A percentile compares a stretch with the other conserved stretches of the same genome.
Conservation (phyloP, 495 filamentous ascomycete species). For the Hyaloscypha bicolor region DNA sequence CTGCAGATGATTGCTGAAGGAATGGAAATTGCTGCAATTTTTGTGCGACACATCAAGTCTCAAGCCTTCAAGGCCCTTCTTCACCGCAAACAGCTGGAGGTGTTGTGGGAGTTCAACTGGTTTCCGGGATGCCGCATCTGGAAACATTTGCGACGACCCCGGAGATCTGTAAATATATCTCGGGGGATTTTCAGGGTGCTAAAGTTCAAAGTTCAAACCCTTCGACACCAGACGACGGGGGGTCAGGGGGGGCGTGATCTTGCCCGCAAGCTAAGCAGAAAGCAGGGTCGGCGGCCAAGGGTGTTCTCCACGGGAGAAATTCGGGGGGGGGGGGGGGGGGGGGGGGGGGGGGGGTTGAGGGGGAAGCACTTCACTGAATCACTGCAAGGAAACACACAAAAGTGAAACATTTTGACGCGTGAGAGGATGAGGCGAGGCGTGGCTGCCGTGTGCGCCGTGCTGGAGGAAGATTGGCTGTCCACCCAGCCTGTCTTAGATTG, state of each 20-base stretch:
- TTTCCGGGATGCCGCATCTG: not conserved
- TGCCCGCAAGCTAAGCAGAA: not conserved
- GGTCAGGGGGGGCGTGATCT: not conserved
- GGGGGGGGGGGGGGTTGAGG: not conserved
- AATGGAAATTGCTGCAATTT: not conserved
- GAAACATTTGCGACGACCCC: not conserved
- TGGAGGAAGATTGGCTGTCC: not conserved
- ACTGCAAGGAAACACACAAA: not conserved
- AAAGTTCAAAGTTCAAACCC: too few relatives aligned
- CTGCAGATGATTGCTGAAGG: not conserved
- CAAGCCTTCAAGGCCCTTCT: not conserved
- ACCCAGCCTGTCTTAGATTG: not conserved
- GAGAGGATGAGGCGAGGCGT: not conserved
- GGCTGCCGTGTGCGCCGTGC: not conserved
- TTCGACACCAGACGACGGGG: not conserved
- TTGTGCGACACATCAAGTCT: not conserved
- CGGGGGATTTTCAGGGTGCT: not conserved
- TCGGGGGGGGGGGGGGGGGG: not conserved
- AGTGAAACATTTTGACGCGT: not conserved
- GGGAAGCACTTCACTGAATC: not conserved
- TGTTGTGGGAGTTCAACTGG: not conserved
- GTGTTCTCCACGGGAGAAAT: not conserved
- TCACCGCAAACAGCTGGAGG: not conserved
- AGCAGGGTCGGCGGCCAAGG: constrained; percentile 8
- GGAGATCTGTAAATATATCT: not conserved